Percentiles rank a stretch among this genome's conserved stretches.
phyloP scores from a whole-genome alignment of 192 early-diverging fungal genomes.

The Coemansia sp. region DNA sequence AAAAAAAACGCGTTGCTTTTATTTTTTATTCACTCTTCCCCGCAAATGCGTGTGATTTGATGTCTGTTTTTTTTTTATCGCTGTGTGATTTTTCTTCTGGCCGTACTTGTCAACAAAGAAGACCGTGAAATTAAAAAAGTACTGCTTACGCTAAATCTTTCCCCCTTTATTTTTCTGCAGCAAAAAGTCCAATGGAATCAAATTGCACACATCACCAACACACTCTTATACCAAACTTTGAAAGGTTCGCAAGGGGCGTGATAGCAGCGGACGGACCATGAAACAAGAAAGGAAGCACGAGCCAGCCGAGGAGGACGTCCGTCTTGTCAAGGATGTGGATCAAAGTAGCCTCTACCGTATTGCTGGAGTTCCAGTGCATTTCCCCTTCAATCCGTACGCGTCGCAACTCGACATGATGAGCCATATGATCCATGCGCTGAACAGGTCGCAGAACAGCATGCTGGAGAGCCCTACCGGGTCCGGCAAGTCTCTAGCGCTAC shows the following conservation, averaged over 20 bases:
- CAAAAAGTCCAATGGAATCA: too few relatives aligned
- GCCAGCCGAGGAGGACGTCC: not conserved
- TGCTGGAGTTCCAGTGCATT: slow-evolving; percentile 58
- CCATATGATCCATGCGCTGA: slow-evolving; percentile 59
- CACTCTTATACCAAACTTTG: too few relatives aligned
- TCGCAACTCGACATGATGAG: slow-evolving; percentile 69
- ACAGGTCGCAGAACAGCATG: slow-evolving; percentile 58
- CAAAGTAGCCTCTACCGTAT: slow-evolving; percentile 29
- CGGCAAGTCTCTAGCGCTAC: slow-evolving; percentile 72
- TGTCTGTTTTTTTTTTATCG: too few relatives aligned
- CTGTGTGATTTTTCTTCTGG: too few relatives aligned
- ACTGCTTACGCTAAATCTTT: too few relatives aligned
- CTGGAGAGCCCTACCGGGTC: slow-evolving; percentile 74
- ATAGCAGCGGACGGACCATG: not conserved
- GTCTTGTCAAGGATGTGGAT: not conserved
- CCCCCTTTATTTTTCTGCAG: too few relatives aligned
- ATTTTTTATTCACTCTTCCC: too few relatives aligned
- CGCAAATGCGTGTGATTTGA: too few relatives aligned
- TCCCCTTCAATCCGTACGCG: slow-evolving; percentile 67
- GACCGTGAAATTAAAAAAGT: too few relatives aligned
- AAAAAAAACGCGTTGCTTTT: too few relatives aligned
- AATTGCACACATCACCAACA: not conserved
- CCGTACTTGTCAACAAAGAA: too few relatives aligned
- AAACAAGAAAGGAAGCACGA: not conserved
- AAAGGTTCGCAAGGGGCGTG: too few relatives aligned